These are phyloP conservation scores for Globisporangium heterothallicum DNA, from an alignment of 352 stramenopile species.

Conservation along the genomic window DNA sequence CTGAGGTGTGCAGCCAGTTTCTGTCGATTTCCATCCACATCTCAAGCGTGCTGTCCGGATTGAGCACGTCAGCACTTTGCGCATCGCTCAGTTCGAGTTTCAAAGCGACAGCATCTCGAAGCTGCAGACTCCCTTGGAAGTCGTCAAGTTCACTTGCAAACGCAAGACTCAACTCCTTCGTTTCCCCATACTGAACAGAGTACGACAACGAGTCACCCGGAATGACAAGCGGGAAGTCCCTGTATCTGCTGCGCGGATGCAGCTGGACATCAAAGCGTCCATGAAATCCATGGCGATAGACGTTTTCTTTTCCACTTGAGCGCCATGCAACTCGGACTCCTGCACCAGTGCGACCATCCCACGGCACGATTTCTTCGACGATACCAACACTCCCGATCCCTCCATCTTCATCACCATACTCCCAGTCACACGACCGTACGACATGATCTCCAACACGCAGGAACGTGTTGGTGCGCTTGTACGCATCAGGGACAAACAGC, in stretches of 20 bases:
- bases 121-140: slow-evolving; percentile 28
- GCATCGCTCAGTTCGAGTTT: slow-evolving; percentile 16
- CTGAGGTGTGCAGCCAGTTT: neutral
- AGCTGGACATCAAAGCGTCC: slow-evolving; percentile 57
- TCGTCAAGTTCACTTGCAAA: slow-evolving; percentile 15
- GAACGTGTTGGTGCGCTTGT: slow-evolving; percentile 19
- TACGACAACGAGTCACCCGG: slow-evolving; percentile 35
- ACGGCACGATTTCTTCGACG: slow-evolving; percentile 50
- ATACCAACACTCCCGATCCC: slow-evolving; percentile 46
- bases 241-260: slow-evolving; percentile 11
- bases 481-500: slow-evolving; percentile 34
- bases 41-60: slow-evolving; percentile 46
- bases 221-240: slow-evolving; percentile 39
- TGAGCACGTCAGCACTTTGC: slow-evolving; percentile 14
- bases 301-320: slow-evolving; percentile 19
- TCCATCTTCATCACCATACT: slow-evolving; percentile 72
- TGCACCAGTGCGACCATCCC: slow-evolving; percentile 38
- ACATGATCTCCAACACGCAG: slow-evolving; percentile 46
- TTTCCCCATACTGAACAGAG: slow-evolving; percentile 15
- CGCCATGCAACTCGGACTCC: slow-evolving; percentile 59
- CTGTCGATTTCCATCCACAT: slow-evolving; percentile 37
- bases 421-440: slow-evolving; percentile 59
- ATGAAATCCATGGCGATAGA: slow-evolving; percentile 67
- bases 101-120: slow-evolving; percentile 12
- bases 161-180: neutral